Conservation (phyloP, 768 basidiomycete genomes). For the Galerina sulciceps region DNA sequence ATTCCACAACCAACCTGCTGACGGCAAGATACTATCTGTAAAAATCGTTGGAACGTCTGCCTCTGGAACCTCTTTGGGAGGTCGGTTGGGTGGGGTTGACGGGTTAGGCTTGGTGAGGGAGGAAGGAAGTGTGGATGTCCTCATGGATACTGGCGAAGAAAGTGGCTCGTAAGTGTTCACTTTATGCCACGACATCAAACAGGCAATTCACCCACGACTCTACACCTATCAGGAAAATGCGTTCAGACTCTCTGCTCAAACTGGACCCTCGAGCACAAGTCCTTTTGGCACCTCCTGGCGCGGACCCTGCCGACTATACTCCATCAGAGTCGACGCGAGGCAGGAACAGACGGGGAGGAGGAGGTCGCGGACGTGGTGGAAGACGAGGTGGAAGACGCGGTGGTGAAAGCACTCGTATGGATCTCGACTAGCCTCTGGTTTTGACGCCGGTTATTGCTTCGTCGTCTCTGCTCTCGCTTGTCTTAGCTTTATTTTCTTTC, state of each 20-base stretch:
- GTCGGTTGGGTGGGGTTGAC: conserved; percentile 58
- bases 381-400: conserved; percentile 41
- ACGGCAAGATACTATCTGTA: conserved; percentile 76
- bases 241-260: conserved; percentile 75
- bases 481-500: conserved; percentile 1
- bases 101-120: conserved; percentile 57
- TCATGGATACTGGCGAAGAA: conserved; percentile 55
- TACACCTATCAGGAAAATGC: conserved; percentile 67
- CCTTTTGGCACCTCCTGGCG: conserved; percentile 69
- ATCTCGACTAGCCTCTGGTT: conserved; percentile 60
- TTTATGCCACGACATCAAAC: background rate
- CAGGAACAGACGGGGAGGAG: conserved; percentile 27
- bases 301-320: conserved; percentile 56
- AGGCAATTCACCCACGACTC: background rate
- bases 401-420: conserved; percentile 51
- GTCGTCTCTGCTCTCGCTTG: conserved; percentile 16
- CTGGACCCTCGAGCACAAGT: conserved; percentile 70
- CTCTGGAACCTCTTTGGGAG: conserved; percentile 55
- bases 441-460: too few relatives aligned
- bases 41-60: conserved; percentile 58
- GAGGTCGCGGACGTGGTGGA: conserved; percentile 38
- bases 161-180: conserved; percentile 58
- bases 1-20: conserved; percentile 82
- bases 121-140: conserved; percentile 59
- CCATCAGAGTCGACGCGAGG: conserved; percentile 34